phyloP scores from a whole-genome alignment of 441 rosid species.

The Gossypium armourianum region DNA sequence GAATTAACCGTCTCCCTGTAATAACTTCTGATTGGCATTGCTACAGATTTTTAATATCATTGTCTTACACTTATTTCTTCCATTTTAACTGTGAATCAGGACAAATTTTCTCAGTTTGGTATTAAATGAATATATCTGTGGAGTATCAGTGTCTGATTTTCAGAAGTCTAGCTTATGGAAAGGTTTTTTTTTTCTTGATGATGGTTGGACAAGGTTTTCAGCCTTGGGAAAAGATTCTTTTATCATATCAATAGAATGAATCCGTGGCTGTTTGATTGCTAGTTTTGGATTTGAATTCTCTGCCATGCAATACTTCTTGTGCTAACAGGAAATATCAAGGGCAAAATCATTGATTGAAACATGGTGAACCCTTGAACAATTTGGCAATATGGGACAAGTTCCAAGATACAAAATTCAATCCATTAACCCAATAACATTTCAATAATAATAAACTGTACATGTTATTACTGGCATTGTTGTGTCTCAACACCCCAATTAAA shows the following conservation, averaged over 20 bases:
- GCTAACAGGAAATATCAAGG: neutral
- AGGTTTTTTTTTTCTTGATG: neutral
- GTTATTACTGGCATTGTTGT: constrained; percentile 1
- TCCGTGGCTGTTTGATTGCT: neutral
- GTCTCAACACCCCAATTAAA: neutral
- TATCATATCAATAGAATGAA: neutral
- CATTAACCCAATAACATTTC: neutral
- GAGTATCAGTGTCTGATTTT: neutral
- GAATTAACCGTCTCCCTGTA: neutral
- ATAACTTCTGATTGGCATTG: neutral
- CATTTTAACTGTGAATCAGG: constrained; percentile 3
- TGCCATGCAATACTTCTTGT: neutral
- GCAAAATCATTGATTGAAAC: neutral
- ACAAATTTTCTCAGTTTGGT: constrained; percentile 4
- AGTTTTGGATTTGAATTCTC: neutral
- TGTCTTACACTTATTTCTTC: neutral
- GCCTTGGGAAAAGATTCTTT: neutral
- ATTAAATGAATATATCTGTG: neutral
- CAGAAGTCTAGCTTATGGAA: neutral
- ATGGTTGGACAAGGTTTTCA: too few relatives aligned
- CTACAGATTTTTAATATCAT: neutral
- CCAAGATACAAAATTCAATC: neutral
- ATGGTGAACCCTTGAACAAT: neutral
- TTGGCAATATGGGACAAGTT: neutral
- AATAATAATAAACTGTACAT: constrained; percentile 18